Evolutionary conservation across 345 rosid genomes (phyloP), one percentile per base, ranked within the genome.

Genomic region (Orychophragmus violaceus): DNA sequence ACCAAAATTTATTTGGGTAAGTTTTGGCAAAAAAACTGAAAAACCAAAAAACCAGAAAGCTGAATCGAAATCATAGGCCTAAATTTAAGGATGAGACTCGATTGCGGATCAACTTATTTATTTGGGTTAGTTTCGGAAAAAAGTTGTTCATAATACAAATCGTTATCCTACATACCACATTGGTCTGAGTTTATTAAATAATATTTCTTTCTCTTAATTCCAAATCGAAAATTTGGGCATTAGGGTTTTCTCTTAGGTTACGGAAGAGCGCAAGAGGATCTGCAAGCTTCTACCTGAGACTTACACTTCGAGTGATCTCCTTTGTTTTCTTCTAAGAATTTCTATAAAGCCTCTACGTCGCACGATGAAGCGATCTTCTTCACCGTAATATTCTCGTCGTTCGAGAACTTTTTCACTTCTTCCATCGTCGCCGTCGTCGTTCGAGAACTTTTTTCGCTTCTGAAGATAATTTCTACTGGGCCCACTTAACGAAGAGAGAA

Each of bases 271-370:
- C 95, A 89, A 13, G 98, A 83, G 4, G 87, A 80, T 75, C 81
- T 81, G 80, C 86, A 89, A 46, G 95, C 96, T 37, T 89, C 89
- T 17, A 86, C 84, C 69, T 87, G 91, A 6, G 89, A 77, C 52
- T 79, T 83, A 67, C 95, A 89, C 74, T 87, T 85, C 4, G 83
- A 69, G 48, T 79, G 78, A 54, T 87, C 88, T 8, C 96, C 95
- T 70, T 83, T 89, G 82, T 85, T 85, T 81, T 84, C 96, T 59
- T 87, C 92, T 75, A 87, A 75, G 57, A 92, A 91, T 78, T 87
- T 92, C 95, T 89, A 85, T 68, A 92, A 54, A 4, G 90, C 93
- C 64, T 85, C 92, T 33, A 87, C 96, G 19, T 85, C 96, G 68
- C 96, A 92, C 10, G 90, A 68, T 16, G 90, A 79, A 70, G 58